These are phyloP conservation scores for Artomyces pyxidatus DNA, from an alignment of 768 basidiomycete species.

Conservation along the genomic window DNA sequence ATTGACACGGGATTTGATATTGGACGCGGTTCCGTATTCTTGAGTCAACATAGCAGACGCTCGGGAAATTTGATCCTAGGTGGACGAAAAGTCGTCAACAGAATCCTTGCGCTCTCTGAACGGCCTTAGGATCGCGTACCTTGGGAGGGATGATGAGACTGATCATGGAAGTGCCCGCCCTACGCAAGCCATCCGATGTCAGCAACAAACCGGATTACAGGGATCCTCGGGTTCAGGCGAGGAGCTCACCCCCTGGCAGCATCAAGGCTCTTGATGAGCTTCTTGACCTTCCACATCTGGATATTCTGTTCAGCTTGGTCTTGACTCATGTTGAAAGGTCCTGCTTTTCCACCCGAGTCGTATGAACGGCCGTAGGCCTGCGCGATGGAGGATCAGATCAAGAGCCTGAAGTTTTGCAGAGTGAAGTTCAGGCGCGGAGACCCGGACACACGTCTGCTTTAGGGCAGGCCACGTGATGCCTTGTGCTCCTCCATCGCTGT, in stretches of 20 bases:
- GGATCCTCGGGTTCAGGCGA: no score
- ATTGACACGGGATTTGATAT: conserved; percentile 99
- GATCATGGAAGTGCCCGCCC: conserved; percentile 98
- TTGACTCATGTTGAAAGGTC: conserved; percentile 74
- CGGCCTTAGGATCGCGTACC: conserved; percentile 35
- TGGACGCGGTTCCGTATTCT: conserved; percentile 98
- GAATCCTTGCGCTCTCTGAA: no score
- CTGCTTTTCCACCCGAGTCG: background rate
- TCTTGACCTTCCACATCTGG: conserved; percentile 98
- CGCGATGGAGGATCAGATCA: conserved; percentile 5
- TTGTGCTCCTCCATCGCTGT: no score
- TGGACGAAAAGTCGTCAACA: background rate
- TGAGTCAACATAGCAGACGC: conserved; percentile 95
- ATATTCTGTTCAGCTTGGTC: conserved; percentile 90
- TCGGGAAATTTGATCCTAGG: conserved; percentile 87
- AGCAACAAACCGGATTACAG: no score
- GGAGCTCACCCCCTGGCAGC: conserved; percentile 71
- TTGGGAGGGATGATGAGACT: conserved; percentile 95
- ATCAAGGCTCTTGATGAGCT: conserved; percentile 97
- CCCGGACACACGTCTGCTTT: background rate
- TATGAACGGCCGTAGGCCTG: background rate
- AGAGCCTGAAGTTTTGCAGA: no score
- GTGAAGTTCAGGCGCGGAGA: background rate
- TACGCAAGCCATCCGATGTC: conserved; percentile 27
- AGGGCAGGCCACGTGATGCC: background rate